Conservation (phyloP, 2,329 filamentous ascomycete genomes). For the Mycosphaerella arachidis region DNA sequence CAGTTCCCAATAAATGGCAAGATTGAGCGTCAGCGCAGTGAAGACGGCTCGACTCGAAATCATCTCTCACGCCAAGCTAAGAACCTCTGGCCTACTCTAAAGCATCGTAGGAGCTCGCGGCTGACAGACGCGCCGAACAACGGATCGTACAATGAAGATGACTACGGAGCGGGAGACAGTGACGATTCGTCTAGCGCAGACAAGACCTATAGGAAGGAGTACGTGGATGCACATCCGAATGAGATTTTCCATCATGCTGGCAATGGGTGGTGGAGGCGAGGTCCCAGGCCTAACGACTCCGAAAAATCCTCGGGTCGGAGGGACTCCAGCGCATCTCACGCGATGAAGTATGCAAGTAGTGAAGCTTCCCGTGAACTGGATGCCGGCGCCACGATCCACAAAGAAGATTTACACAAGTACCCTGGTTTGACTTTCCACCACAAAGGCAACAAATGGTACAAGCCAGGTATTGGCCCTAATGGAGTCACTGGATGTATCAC, state of each 20-base stretch:
- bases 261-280: constrained; percentile 26
- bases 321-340: constrained; percentile 13
- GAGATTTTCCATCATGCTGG: constrained; percentile 29
- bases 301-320: constrained; percentile 9
- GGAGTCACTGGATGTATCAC: constrained; percentile 20
- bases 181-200: constrained; percentile 13
- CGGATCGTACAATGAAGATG: constrained; percentile 9
- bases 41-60: constrained; percentile 4
- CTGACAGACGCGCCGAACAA: constrained; percentile 14
- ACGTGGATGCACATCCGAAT: constrained; percentile 25
- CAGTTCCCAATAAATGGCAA: constrained; percentile 7
- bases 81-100: constrained; percentile 7
- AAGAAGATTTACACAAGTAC: constrained; percentile 21
- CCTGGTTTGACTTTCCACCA: constrained; percentile 27
- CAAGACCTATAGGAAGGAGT: constrained; percentile 25
- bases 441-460: constrained; percentile 31
- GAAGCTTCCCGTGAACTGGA: constrained; percentile 10
- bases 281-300: constrained; percentile 10
- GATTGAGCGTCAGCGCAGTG: neutral
- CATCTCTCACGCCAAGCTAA: constrained; percentile 18
- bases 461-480: constrained; percentile 24
- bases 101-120: constrained; percentile 21
- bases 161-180: constrained; percentile 10
- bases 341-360: constrained; percentile 13
- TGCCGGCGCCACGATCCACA: constrained; percentile 15